Evolutionary conservation across 1,284 basidiomycete species (phyloP), one percentile per base, ranked within the genome.

Genomic region (Ganoderma sinense): DNA sequence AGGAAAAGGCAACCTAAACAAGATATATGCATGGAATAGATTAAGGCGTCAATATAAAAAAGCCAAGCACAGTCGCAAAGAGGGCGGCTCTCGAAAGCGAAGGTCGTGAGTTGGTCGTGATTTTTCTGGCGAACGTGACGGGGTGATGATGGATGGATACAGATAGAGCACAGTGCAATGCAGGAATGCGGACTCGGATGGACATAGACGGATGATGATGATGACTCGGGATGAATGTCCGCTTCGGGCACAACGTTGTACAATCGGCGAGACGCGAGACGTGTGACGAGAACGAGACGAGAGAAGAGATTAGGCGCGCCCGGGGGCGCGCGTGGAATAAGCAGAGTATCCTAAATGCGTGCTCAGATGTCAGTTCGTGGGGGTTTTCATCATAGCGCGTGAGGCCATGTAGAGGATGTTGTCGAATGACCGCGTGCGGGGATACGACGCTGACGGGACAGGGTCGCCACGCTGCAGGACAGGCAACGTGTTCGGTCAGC

Each of bases 91-190:
- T 67, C 31, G 58, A 62, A 67, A 74, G 69, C 29, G 69, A 72
- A 62, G 73, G 70, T 74, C 73, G 62, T 74, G 71, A 74, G 69
- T 71, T 72, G 71, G 73, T 74, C 73, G 71, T 74, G 53, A 70
- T 51, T 51, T 51, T 66, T 56, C 56, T 62, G 33, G 41, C 53
- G 67, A 61, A 39, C 62, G 58, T 64, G 36, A 55, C 31, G 18
- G 62, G 18, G n/a, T n/a, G 18, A 2, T 26, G 40, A 48, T 63
- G 62, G 65, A 39, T 55, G 67, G 67, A 72, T 73, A 70, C 66
- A 72, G 65, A 69, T 73, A 68, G 66, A 69, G 69, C 67, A 74
- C 68, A 72, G 61, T 56, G 31, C 55, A 14, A 51, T 51, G 48
- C 45, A n/a, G 45, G 43, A n/a, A 36, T 36, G 36, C 36, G 45